A percentile compares a stretch with the other conserved stretches of the same genome.
phyloP scores from a whole-genome alignment of 129 eudicot species.

The Flaveria trinervia region DNA sequence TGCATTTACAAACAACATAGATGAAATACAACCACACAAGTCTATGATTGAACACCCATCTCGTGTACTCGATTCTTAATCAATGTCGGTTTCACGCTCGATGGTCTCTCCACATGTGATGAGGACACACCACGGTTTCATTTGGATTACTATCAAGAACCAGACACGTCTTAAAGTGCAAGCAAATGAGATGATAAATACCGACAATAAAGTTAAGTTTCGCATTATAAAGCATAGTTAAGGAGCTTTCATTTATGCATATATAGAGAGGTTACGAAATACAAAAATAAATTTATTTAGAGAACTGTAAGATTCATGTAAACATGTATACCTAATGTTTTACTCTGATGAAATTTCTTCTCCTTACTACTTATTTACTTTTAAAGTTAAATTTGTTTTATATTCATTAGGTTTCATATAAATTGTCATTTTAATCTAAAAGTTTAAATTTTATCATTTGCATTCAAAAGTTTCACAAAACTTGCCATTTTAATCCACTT shows the following conservation, averaged over 20 bases:
- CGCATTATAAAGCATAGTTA: neutral
- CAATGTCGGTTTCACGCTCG: constrained; percentile 22
- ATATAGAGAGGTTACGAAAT: neutral
- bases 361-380: too few species aligned
- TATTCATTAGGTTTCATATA: too few species aligned
- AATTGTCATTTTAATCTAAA: too few species aligned
- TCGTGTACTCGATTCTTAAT: constrained; percentile 19
- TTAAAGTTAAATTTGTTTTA: too few species aligned
- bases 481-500: too few species aligned
- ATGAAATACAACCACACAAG: constrained; percentile 25
- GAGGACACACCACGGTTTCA: constrained; percentile 2
- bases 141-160: constrained; percentile 10
- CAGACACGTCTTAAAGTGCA: neutral
- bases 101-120: constrained; percentile 31
- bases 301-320: too few species aligned
- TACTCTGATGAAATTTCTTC: too few species aligned
- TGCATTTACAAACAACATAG: constrained; percentile 34
- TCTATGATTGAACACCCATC: constrained; percentile 24
- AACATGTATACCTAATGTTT: too few species aligned
- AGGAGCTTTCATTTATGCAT: neutral
- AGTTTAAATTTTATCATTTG: too few species aligned
- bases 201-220: neutral
- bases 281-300: too few species aligned
- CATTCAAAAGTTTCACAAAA: too few species aligned
- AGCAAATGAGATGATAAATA: constrained; percentile 12